A percentile compares a stretch with the other conserved stretches of the same genome.
Conservation (phyloP, 225 moss, liverwort and hornwort species). For the Antitrichia curtipendula region DNA sequence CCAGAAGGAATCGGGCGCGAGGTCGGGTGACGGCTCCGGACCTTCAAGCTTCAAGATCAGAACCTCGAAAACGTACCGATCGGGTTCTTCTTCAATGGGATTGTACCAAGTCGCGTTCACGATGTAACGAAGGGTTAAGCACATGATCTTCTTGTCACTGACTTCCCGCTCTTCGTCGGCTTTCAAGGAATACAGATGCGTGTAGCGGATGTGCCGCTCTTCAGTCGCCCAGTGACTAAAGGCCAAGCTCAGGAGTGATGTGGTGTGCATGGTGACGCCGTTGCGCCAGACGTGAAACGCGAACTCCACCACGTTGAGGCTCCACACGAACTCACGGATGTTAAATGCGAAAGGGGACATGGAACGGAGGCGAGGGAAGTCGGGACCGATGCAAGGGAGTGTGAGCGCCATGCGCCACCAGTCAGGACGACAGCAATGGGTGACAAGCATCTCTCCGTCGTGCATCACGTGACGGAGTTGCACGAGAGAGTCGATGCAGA, state of each 20-base stretch:
- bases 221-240: slow-evolving; percentile 42
- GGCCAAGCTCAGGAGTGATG: slow-evolving; percentile 13
- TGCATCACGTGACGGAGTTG: slow-evolving; percentile 42
- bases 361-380: slow-evolving; percentile 26
- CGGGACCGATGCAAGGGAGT: slow-evolving; percentile 31
- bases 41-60: slow-evolving; percentile 35
- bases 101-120: slow-evolving; percentile 45
- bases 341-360: slow-evolving; percentile 42
- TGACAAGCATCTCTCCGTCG: slow-evolving; percentile 28
- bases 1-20: slow-evolving; percentile 38
- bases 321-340: slow-evolving; percentile 46
- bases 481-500: slow-evolving; percentile 32
- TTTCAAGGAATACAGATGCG: slow-evolving; percentile 34
- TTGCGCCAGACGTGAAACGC: slow-evolving; percentile 51
- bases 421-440: slow-evolving; percentile 26
- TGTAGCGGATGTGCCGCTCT: slow-evolving; percentile 44
- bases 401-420: slow-evolving; percentile 54
- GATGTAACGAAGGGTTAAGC: slow-evolving; percentile 30
- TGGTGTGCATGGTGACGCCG: slow-evolving; percentile 16
- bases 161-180: slow-evolving; percentile 37
- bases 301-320: slow-evolving; percentile 41
- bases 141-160: slow-evolving; percentile 46
- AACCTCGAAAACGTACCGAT: slow-evolving; percentile 32
- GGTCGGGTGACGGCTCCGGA: neutral
- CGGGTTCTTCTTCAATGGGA: slow-evolving; percentile 38